phyloP scores from a whole-genome alignment of 805 yeast genomes.

The Metschnikowia kofuensis region DNA sequence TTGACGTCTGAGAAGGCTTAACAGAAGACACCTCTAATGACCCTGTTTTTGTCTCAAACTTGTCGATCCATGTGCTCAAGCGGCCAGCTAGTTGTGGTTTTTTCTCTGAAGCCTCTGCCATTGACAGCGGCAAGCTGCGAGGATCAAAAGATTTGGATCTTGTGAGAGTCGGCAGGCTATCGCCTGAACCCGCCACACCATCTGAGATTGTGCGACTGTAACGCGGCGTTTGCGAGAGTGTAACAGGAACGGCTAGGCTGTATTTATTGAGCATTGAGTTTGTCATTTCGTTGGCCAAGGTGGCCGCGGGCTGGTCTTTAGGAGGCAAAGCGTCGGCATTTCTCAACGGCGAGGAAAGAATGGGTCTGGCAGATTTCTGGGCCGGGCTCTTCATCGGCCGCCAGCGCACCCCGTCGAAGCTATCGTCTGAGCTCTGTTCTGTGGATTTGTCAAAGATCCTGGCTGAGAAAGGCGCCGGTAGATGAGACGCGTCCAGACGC shows the following conservation, averaged over 20 bases:
- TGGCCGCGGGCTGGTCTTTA: conserved; percentile 11
- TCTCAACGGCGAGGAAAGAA: conserved; percentile 45
- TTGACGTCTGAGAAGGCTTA: not conserved
- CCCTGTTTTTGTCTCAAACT: conserved; percentile 19
- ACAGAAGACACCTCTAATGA: too few relatives aligned
- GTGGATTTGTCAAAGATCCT: conserved; percentile 10
- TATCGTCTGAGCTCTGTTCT: conserved; percentile 40
- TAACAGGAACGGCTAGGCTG: conserved; percentile 34
- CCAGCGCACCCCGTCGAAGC: conserved; percentile 42
- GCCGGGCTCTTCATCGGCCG: conserved; percentile 13
- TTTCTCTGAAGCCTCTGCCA: conserved; percentile 11
- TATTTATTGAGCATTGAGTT: conserved; percentile 41
- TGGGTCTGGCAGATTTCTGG: conserved; percentile 9
- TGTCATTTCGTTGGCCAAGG: conserved; percentile 31
- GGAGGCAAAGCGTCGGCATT: conserved; percentile 12
- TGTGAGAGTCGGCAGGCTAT: conserved; percentile 30
- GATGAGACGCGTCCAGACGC: conserved; percentile 9
- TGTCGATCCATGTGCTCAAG: conserved; percentile 30
- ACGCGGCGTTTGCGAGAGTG: conserved; percentile 31
- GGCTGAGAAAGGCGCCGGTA: not conserved
- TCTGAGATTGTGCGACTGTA: conserved; percentile 36
- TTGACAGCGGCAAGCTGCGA: conserved; percentile 3
- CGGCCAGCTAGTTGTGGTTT: conserved; percentile 1
- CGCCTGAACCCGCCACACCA: conserved; percentile 15
- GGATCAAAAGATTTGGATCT: conserved; percentile 38